Percentiles rank a stretch among this genome's conserved stretches.
Evolutionary conservation across 2,329 filamentous ascomycete genomes (phyloP).

Genomic region (Pseudocercospora pini-densiflorae): DNA sequence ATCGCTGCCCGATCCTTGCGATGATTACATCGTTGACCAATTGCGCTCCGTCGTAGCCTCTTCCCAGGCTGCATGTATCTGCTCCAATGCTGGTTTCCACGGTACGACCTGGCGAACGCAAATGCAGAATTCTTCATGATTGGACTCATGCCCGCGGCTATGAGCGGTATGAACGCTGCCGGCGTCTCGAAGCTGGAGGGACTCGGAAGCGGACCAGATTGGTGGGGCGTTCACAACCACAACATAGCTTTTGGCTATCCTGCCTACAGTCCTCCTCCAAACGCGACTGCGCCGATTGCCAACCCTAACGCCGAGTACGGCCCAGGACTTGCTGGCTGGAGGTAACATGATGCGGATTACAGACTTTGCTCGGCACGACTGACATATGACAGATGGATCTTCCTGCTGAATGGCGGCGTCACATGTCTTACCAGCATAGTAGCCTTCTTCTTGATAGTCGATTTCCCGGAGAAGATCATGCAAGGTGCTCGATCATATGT

Average conservation of each 20-base stretch:
- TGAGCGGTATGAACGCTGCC: slow-evolving; percentile 9
- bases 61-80: slow-evolving; percentile 11
- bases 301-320: neutral
- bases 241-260: neutral
- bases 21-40: neutral
- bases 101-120: slow-evolving; percentile 10
- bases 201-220: neutral
- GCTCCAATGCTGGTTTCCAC: slow-evolving; percentile 12
- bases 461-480: slow-evolving; percentile 17
- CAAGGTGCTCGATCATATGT: slow-evolving; percentile 4
- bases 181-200: neutral
- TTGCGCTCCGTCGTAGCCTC: neutral
- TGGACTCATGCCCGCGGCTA: slow-evolving; percentile 5
- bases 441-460: slow-evolving; percentile 14
- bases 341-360: neutral
- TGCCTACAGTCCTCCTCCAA: neutral
- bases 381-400: slow-evolving; percentile 6
- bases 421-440: slow-evolving; percentile 4
- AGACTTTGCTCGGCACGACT: neutral
- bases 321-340: slow-evolving; percentile 6
- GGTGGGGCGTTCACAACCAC: slow-evolving; percentile 7
- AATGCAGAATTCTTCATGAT: slow-evolving; percentile 15
- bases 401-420: slow-evolving; percentile 4
- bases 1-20: neutral
- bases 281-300: neutral